Evolutionary conservation across 495 filamentous ascomycete species (phyloP).

Genomic region (Podospora pseudopauciseta): DNA sequence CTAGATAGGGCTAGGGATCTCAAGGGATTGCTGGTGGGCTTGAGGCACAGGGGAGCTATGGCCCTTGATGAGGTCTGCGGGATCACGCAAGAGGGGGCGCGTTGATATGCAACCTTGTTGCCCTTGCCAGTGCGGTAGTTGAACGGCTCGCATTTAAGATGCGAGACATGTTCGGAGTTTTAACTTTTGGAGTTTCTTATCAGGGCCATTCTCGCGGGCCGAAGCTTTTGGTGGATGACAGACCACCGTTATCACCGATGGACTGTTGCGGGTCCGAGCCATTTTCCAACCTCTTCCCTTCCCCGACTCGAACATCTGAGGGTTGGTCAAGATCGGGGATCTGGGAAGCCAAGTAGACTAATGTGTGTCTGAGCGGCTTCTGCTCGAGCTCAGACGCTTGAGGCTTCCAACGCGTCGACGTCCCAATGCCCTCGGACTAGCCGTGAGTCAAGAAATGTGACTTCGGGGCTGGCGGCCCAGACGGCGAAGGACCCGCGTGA

Average conservation of each 20-base stretch:
- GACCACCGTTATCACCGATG: background rate
- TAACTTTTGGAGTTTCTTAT: background rate
- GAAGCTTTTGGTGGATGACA: background rate
- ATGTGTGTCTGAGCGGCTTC: background rate
- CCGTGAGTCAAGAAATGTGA: slow-evolving; percentile 46
- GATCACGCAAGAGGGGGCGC: background rate
- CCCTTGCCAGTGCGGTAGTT: background rate
- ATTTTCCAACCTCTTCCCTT: background rate
- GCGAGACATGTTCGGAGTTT: background rate
- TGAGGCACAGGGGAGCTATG: too few species aligned
- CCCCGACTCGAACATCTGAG: background rate
- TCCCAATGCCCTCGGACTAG: slow-evolving; percentile 55
- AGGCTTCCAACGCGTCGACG: slow-evolving; percentile 41
- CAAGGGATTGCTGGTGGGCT: too few species aligned
- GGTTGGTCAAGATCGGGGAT: background rate
- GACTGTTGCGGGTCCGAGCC: background rate
- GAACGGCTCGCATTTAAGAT: background rate
- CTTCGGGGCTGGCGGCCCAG: slow-evolving; percentile 47
- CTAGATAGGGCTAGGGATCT: background rate
- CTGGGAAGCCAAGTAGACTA: background rate
- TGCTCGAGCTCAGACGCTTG: background rate
- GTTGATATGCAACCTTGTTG: background rate
- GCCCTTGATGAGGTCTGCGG: too few species aligned
- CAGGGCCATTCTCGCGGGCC: background rate
- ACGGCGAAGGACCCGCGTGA: slow-evolving; percentile 40